Percentiles rank a stretch among this genome's conserved stretches.
Conservation (phyloP, 805 yeast genomes). For the Hanseniaspora lachancei region DNA sequence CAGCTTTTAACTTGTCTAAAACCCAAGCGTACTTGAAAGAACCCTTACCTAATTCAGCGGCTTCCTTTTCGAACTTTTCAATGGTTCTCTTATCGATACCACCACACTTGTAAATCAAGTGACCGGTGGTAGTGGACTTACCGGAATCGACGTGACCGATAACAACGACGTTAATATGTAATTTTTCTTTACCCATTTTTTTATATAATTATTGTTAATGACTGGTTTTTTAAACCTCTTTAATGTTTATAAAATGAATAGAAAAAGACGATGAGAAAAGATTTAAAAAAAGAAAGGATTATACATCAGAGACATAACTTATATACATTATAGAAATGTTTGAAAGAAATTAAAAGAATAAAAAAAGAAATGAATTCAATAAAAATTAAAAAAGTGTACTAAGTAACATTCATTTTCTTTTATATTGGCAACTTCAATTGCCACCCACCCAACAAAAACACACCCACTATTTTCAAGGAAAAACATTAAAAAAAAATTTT, state of each 20-base stretch:
- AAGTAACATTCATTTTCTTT: neutral
- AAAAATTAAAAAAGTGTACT: no score
- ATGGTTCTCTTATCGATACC: conserved; percentile 98
- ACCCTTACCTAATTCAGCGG: conserved; percentile 94
- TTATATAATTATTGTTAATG: conserved; percentile 15
- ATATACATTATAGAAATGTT: neutral
- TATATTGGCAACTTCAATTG: neutral
- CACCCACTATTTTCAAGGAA: neutral
- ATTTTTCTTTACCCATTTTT: conserved; percentile 80
- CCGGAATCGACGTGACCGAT: conserved; percentile 99
- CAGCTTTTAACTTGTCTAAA: conserved; percentile 88
- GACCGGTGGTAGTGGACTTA: conserved; percentile 98
- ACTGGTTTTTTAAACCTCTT: conserved; percentile 11
- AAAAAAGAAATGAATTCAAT: neutral
- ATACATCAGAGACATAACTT: neutral
- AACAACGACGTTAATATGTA: conserved; percentile 99
- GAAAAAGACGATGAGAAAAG: neutral
- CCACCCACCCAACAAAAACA: neutral
- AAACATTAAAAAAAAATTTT: neutral
- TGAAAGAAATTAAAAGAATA: neutral
- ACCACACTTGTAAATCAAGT: conserved; percentile 98
- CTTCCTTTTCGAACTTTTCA: conserved; percentile 96
- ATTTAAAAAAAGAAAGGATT: neutral
- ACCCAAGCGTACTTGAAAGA: conserved; percentile 98
- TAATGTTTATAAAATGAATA: no score